These are phyloP conservation scores for Candida gorgasii DNA, from an alignment of 805 yeast species.

Conservation along the genomic window DNA sequence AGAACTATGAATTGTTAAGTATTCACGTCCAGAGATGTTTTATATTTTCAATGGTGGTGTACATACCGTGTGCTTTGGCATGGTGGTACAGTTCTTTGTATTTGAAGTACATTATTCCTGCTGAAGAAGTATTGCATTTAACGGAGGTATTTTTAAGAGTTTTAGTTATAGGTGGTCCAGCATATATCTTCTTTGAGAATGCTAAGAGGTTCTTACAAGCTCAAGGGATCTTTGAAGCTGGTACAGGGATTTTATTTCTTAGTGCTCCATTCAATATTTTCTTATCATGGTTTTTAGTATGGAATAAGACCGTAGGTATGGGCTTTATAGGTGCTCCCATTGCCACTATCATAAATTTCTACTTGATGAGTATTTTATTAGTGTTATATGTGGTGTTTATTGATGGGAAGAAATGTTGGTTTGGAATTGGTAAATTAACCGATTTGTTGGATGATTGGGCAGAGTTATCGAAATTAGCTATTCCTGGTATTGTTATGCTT, in stretches of 20 bases:
- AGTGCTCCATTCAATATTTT: constrained; percentile 44
- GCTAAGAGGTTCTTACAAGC: constrained; percentile 45
- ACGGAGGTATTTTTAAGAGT: constrained; percentile 37
- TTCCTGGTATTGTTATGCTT: constrained; percentile 48
- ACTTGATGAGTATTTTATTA: constrained; percentile 39
- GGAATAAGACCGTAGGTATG: constrained; percentile 40
- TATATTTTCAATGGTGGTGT: constrained; percentile 32
- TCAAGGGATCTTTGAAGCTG: constrained; percentile 49
- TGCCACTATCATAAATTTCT: constrained; percentile 43
- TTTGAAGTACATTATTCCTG: constrained; percentile 32
- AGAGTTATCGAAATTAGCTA: constrained; percentile 35
- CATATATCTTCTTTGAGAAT: constrained; percentile 43
- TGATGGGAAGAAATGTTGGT: constrained; percentile 74
- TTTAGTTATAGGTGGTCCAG: constrained; percentile 42
- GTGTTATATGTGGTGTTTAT: constrained; percentile 43
- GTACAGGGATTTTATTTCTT: constrained; percentile 42
- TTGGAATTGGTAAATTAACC: constrained; percentile 47
- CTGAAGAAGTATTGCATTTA: constrained; percentile 32
- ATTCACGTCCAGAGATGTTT: constrained; percentile 41
- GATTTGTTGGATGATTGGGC: constrained; percentile 40
- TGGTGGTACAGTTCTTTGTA: constrained; percentile 41
- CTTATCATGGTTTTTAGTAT: constrained; percentile 43
- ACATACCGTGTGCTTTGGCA: constrained; percentile 38
- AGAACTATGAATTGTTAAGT: constrained; percentile 37
- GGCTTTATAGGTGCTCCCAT: constrained; percentile 47